A percentile compares a stretch with the other conserved stretches of the same genome.
Conservation (phyloP, 2,329 filamentous ascomycete genomes). For the Metarhizium robertsii region DNA sequence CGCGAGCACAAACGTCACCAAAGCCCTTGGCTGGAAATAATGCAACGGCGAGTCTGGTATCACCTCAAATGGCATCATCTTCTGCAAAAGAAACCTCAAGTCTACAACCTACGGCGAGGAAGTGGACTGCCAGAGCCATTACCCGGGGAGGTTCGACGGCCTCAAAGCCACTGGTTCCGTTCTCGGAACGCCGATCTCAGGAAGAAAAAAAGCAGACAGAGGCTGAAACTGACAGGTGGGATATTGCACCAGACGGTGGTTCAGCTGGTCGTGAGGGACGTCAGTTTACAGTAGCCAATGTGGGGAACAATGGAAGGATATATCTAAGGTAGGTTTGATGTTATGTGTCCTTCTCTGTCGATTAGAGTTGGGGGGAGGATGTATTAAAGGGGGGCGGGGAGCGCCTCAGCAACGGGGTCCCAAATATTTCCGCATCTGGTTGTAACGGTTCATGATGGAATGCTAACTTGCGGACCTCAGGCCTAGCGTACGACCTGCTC, state of each 20-base stretch:
- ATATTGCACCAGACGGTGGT: conserved; percentile 50
- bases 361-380: not conserved
- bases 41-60: conserved; percentile 4
- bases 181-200: conserved; percentile 36
- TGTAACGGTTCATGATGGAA: conserved; percentile 2
- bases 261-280: conserved; percentile 56
- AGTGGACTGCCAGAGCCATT: conserved; percentile 4
- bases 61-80: not conserved
- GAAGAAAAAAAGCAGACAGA: conserved; percentile 33
- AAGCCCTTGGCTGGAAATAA: conserved; percentile 2
- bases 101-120: conserved; percentile 6
- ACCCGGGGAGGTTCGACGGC: conserved; percentile 11
- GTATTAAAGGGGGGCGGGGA: not conserved
- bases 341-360: not conserved
- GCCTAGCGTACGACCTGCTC: conserved; percentile 50
- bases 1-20: conserved; percentile 5
- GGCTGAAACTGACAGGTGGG: conserved; percentile 44
- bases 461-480: conserved; percentile 26
- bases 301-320: conserved; percentile 74
- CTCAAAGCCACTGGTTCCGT: conserved; percentile 32
- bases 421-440: not conserved
- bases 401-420: not conserved
- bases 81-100: conserved; percentile 6
- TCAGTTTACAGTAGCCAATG: conserved; percentile 72
- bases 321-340: conserved; percentile 60